phyloP scores from a whole-genome alignment of 208 protist species.

The Phytomonas sp. region DNA sequence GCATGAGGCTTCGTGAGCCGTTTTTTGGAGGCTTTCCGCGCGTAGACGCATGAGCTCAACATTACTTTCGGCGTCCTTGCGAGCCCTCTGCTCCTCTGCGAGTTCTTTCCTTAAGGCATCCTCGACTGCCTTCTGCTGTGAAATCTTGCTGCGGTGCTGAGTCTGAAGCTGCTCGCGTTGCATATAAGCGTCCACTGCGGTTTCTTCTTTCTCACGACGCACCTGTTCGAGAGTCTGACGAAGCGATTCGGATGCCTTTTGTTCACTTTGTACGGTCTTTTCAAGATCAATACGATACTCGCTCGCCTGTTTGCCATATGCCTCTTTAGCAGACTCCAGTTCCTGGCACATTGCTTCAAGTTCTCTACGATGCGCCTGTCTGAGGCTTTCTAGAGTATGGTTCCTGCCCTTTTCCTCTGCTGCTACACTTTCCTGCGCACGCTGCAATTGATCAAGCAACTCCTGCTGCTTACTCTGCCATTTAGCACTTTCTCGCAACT shows the following conservation, averaged over 20 bases:
- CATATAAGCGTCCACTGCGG: conserved; percentile 26
- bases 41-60: conserved; percentile 39
- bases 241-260: conserved; percentile 35
- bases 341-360: conserved; percentile 33
- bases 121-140: conserved; percentile 36
- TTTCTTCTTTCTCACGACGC: conserved; percentile 47
- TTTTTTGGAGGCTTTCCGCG: conserved; percentile 39
- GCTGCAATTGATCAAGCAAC: conserved; percentile 47
- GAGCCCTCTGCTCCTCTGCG: conserved; percentile 36
- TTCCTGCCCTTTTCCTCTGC: conserved; percentile 37
- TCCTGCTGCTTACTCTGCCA: conserved; percentile 32
- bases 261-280: conserved; percentile 34
- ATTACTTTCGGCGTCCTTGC: conserved; percentile 56
- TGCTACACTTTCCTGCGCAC: conserved; percentile 28
- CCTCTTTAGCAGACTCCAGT: conserved; percentile 22
- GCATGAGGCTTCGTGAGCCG: conserved; percentile 24
- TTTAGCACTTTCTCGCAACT: conserved; percentile 24
- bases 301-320: conserved; percentile 26
- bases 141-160: conserved; percentile 46
- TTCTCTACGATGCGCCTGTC: conserved; percentile 42
- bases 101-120: conserved; percentile 36
- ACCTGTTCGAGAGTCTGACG: conserved; percentile 46
- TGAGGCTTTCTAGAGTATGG: conserved; percentile 28
- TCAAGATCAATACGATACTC: conserved; percentile 36
- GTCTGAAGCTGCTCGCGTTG: conserved; percentile 46